Evolutionary conservation across 306 rosid genomes (phyloP).

Genomic region (Casuarina equisetifolia): DNA sequence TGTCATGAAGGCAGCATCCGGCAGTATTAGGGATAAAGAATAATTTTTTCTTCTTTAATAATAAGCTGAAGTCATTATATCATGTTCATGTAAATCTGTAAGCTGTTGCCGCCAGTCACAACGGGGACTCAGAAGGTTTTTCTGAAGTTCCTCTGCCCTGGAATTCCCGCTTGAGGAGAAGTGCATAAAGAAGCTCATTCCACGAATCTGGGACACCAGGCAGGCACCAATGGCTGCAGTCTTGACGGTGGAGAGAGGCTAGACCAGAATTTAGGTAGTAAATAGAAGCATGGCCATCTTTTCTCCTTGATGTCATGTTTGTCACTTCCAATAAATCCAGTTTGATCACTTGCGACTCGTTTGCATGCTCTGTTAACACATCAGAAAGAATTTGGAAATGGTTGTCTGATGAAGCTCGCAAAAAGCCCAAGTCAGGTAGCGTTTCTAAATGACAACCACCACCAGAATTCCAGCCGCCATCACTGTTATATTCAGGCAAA

Average conservation of each 20-base stretch:
- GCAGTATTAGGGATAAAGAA: neutral
- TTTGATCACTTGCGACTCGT: slow-evolving; percentile 38
- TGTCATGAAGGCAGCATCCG: slow-evolving; percentile 12
- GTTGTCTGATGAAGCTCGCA: slow-evolving; percentile 34
- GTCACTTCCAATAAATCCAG: slow-evolving; percentile 68
- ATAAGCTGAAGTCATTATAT: slow-evolving; percentile 6
- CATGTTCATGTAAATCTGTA: slow-evolving; percentile 2
- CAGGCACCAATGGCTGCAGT: slow-evolving; percentile 98
- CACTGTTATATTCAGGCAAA: slow-evolving; percentile 47
- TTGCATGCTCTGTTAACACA: slow-evolving; percentile 44
- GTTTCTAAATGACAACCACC: slow-evolving; percentile 86
- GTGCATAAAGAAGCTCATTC: slow-evolving; percentile 79
- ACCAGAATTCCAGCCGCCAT: slow-evolving; percentile 84
- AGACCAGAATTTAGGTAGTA: slow-evolving; percentile 50
- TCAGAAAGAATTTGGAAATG: slow-evolving; percentile 44
- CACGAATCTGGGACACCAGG: slow-evolving; percentile 96
- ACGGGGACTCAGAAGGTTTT: slow-evolving; percentile 31
- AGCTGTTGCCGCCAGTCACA: slow-evolving; percentile 19
- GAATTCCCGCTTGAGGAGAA: slow-evolving; percentile 56
- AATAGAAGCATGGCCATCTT: slow-evolving; percentile 82
- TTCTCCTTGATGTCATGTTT: slow-evolving; percentile 64
- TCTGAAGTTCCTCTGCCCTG: slow-evolving; percentile 19
- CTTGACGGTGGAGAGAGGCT: slow-evolving; percentile 64
- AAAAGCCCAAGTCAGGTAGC: slow-evolving; percentile 58
- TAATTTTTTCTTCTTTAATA: neutral